Conservation (phyloP, 495 filamentous ascomycete species). For the Parmelia sp. region DNA sequence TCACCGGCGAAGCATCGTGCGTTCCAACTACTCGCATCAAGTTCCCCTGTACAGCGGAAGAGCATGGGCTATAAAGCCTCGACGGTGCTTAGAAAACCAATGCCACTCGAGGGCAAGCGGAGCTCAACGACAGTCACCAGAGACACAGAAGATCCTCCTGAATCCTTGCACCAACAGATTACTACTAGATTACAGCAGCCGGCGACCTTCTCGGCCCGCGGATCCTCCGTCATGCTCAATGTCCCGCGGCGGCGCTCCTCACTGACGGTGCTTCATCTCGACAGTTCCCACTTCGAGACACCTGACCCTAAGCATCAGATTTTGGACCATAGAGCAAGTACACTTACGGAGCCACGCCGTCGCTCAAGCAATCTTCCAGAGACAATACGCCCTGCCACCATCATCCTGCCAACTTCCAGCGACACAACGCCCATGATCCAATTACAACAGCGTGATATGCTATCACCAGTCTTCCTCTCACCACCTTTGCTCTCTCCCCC, state of each 20-base stretch:
- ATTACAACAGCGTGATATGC: slow-evolving; percentile 7
- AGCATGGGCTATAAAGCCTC: slow-evolving; percentile 21
- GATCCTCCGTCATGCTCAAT: slow-evolving; percentile 10
- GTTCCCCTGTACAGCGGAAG: neutral
- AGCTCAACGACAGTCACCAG: slow-evolving; percentile 4
- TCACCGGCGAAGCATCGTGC: slow-evolving; percentile 8
- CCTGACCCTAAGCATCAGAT: slow-evolving; percentile 9
- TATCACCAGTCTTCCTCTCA: slow-evolving; percentile 12
- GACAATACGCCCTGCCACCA: slow-evolving; percentile 5
- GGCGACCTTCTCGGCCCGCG: neutral
- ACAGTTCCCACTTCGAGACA: slow-evolving; percentile 20
- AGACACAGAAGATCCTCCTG: neutral
- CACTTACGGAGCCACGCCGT: slow-evolving; percentile 11
- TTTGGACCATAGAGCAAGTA: slow-evolving; percentile 15
- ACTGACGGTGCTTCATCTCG: slow-evolving; percentile 21
- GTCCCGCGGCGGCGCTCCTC: slow-evolving; percentile 21
- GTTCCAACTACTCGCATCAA: slow-evolving; percentile 1
- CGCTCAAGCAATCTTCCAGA: slow-evolving; percentile 20
- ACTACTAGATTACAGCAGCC: neutral
- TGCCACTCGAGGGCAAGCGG: slow-evolving; percentile 8
- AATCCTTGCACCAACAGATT: neutral
- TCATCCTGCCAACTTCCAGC: slow-evolving; percentile 2
- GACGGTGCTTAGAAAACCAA: slow-evolving; percentile 11
- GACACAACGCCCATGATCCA: slow-evolving; percentile 1
- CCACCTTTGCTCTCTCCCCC: slow-evolving; percentile 16